These are phyloP conservation scores for Keithomyces neogunnii DNA, from an alignment of 2,329 filamentous ascomycete species.

Conservation along the genomic window DNA sequence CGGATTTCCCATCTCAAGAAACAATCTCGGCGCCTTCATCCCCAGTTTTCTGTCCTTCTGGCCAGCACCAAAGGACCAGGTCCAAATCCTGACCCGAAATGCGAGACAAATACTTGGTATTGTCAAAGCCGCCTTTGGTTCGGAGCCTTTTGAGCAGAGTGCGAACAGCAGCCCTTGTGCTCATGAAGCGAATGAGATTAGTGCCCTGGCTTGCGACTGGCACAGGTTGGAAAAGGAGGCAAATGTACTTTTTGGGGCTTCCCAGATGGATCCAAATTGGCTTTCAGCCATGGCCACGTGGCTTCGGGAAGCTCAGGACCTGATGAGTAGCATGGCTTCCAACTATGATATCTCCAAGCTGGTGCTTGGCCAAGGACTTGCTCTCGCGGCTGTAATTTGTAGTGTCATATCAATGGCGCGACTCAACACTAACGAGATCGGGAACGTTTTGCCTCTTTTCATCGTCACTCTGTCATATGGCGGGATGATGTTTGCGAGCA, in stretches of 20 bases:
- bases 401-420: constrained; percentile 9
- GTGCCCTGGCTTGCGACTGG: constrained; percentile 65
- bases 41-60: constrained; percentile 71
- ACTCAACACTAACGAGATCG: constrained; percentile 8
- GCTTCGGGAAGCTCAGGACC: constrained; percentile 61
- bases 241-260: constrained; percentile 10
- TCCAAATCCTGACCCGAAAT: constrained; percentile 68
- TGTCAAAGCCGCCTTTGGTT: constrained; percentile 62
- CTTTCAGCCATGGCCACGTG: constrained; percentile 46
- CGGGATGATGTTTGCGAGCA: constrained; percentile 94
- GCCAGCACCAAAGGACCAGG: constrained; percentile 42
- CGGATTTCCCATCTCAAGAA: constrained; percentile 79
- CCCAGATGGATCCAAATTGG: constrained; percentile 29
- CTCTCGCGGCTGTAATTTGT: constrained; percentile 21
- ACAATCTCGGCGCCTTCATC: constrained; percentile 84
- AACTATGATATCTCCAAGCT: constrained; percentile 74
- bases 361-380: constrained; percentile 32
- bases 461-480: constrained; percentile 57
- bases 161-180: constrained; percentile 28
- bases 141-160: constrained; percentile 30
- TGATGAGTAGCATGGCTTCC: constrained; percentile 85
- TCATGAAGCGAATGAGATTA: constrained; percentile 30
- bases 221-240: constrained; percentile 21
- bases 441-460: constrained; percentile 32
- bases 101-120: constrained; percentile 72